Percentiles rank a stretch among this genome's conserved stretches.
These are phyloP conservation scores for Aspergillus piperis DNA, from an alignment of 2,329 filamentous ascomycete species.

Conservation along the genomic window DNA sequence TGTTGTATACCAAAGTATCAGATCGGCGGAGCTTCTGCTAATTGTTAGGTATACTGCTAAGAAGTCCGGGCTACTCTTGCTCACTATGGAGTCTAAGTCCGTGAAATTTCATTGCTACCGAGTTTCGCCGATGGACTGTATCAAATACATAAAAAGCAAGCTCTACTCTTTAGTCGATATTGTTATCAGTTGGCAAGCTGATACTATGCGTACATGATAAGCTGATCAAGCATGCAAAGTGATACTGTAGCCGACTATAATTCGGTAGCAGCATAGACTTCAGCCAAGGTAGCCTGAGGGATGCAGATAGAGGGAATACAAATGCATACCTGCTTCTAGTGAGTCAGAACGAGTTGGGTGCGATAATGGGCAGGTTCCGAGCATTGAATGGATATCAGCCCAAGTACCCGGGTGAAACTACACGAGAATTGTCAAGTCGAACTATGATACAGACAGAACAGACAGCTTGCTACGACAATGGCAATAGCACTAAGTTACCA, in stretches of 20 bases:
- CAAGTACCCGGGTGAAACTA: background rate
- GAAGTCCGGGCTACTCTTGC: no score
- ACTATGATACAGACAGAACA: background rate
- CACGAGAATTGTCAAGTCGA: background rate
- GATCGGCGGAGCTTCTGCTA: no score
- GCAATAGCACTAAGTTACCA: background rate
- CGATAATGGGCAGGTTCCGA: background rate
- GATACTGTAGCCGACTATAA: background rate
- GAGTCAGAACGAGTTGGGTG: no score
- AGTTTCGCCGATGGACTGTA: no score
- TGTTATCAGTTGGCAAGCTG: background rate
- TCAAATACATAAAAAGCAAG: no score
- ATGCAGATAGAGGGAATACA: background rate
- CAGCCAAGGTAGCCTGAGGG: background rate
- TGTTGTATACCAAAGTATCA: no score
- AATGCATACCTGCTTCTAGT: background rate
- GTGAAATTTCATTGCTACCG: no score
- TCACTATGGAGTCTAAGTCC: no score
- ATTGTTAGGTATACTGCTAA: no score
- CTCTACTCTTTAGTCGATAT: background rate
- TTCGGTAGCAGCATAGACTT: background rate
- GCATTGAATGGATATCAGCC: no score
- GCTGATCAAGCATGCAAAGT: background rate
- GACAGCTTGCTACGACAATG: background rate
- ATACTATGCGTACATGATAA: background rate